Conservation (phyloP, 139 green algal species). For the Pedinophyceae sp. region DNA sequence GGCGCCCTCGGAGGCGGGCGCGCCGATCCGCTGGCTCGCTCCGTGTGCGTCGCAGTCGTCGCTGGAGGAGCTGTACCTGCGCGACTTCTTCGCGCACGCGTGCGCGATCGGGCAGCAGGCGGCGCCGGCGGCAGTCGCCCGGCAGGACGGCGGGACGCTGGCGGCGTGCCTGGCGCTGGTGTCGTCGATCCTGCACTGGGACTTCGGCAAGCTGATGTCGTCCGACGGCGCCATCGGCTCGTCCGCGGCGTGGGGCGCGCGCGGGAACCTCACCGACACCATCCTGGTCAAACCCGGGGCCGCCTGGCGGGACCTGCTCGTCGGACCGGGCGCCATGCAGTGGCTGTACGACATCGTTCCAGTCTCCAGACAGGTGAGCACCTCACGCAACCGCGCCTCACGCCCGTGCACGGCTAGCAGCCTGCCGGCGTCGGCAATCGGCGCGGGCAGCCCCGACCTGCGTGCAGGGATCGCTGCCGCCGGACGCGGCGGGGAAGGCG, state of each 20-base stretch:
- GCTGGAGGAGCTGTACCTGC: conserved; percentile 37
- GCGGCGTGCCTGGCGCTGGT: conserved; percentile 44
- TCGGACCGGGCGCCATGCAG: conserved; percentile 20
- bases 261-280: not conserved
- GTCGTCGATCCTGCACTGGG: conserved; percentile 46
- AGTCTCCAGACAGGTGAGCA: too few species aligned
- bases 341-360: conserved; percentile 51
- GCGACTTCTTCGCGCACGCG: conserved; percentile 39
- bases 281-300: conserved; percentile 5
- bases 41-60: too few species aligned
- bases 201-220: conserved; percentile 30
- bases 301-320: conserved; percentile 14
- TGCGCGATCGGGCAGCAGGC: conserved; percentile 17
- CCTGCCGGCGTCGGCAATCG: too few species aligned
- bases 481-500: conserved; percentile 22
- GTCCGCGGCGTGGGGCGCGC: too few species aligned
- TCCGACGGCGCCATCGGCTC: too few species aligned
- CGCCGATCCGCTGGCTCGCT: too few species aligned
- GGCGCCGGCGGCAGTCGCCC: conserved; percentile 4
- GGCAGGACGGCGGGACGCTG: conserved; percentile 31
- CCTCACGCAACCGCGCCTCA: too few species aligned
- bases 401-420: too few species aligned
- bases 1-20: too few species aligned
- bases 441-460: not conserved
- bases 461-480: too few species aligned